Percentiles rank a stretch among this genome's conserved stretches.
These are phyloP conservation scores for Eimeria sp. DNA, from an alignment of 169 alveolate species.

Conservation along the genomic window DNA sequence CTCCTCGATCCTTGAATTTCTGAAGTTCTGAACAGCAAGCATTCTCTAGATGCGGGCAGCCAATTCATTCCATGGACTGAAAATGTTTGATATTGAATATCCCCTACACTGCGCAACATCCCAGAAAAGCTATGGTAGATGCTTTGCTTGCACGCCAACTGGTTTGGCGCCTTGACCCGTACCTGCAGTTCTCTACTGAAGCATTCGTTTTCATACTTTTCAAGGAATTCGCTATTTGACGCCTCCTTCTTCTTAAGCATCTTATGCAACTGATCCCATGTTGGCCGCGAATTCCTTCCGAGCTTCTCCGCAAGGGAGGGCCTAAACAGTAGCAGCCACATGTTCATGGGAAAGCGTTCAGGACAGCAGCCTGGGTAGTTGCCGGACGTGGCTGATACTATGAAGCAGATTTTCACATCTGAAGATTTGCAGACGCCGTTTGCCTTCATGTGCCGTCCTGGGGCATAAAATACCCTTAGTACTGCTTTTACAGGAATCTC, in stretches of 20 bases:
- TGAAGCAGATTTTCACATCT: neutral
- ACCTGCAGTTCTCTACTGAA: constrained; percentile 78
- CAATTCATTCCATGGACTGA: neutral
- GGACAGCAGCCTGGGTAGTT: neutral
- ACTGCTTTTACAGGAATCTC: neutral
- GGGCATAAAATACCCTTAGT: neutral
- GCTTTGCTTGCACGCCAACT: neutral
- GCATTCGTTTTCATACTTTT: constrained; percentile 78
- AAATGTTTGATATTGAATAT: neutral
- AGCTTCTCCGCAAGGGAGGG: constrained; percentile 82
- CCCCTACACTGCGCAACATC: neutral
- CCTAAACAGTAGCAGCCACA: constrained; percentile 32
- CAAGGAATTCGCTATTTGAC: constrained; percentile 76
- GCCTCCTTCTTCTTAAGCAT: constrained; percentile 82
- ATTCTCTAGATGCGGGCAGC: neutral
- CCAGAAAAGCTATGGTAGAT: neutral
- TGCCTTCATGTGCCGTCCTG: neutral
- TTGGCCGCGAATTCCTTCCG: constrained; percentile 81
- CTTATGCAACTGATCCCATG: constrained; percentile 82
- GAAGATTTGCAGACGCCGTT: too few relatives aligned
- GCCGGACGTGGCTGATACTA: neutral
- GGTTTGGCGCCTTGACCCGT: neutral
- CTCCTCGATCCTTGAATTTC: constrained; percentile 68
- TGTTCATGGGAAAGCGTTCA: neutral
- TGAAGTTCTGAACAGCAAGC: constrained; percentile 42